These are phyloP conservation scores for Globisporangium spinosum DNA, from an alignment of 352 stramenopile species.

Conservation along the genomic window DNA sequence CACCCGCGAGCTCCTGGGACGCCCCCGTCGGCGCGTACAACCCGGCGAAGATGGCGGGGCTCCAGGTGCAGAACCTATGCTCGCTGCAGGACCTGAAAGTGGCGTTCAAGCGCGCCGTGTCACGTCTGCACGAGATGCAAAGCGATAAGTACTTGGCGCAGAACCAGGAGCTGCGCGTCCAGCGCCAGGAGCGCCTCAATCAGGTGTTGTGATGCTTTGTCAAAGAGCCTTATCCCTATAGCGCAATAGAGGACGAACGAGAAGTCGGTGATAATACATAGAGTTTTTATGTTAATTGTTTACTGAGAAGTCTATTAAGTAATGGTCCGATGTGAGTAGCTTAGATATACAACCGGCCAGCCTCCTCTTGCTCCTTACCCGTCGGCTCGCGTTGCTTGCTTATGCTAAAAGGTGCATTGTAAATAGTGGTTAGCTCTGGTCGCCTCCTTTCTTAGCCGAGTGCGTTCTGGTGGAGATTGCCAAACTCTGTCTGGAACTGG, in stretches of 20 bases:
- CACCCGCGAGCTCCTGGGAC: constrained; percentile 66
- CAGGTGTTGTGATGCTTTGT: constrained; percentile 18
- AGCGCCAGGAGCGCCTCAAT: constrained; percentile 24
- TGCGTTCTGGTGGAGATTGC: constrained; percentile 25
- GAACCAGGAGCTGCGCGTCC: constrained; percentile 31
- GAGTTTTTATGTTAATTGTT: neutral
- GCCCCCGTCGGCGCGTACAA: constrained; percentile 51
- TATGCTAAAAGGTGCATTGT: neutral
- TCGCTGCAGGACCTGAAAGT: constrained; percentile 70
- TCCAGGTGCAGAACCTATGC: constrained; percentile 62
- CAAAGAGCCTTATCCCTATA: too few relatives aligned
- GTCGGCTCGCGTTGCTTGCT: neutral
- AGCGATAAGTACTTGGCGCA: constrained; percentile 59
- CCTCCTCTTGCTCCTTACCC: neutral
- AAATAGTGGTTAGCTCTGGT: neutral
- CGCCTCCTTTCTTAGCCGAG: neutral
- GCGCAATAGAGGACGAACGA: neutral
- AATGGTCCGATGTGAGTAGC: neutral
- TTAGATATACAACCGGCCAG: neutral
- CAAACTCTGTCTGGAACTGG: constrained; percentile 22
- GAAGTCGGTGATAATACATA: neutral
- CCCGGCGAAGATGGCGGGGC: constrained; percentile 48
- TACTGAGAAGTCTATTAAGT: neutral
- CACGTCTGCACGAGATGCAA: constrained; percentile 86
- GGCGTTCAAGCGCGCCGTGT: constrained; percentile 76